A percentile compares a stretch with the other conserved stretches of the same genome.
Conservation (phyloP, 2,329 filamentous ascomycete genomes). For the Aspergillus sergii region DNA sequence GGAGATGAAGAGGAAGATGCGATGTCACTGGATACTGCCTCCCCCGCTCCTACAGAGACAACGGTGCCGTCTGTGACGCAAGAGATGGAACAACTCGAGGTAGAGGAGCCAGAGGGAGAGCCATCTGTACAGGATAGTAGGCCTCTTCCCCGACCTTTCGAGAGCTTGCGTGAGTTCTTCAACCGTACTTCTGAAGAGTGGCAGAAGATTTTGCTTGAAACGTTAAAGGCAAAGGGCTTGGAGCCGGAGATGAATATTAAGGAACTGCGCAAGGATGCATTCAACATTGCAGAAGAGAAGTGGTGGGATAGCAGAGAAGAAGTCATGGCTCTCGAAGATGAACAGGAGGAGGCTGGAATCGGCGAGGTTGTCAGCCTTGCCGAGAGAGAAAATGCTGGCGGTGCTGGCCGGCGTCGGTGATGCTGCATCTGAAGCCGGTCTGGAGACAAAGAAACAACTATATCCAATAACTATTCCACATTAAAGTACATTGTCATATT, state of each 20-base stretch:
- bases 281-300: constrained; percentile 89
- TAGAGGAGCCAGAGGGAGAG: constrained; percentile 42
- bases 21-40: constrained; percentile 43
- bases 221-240: constrained; percentile 67
- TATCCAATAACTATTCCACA: background rate
- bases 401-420: constrained; percentile 49
- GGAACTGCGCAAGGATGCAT: constrained; percentile 89
- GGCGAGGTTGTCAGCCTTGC: constrained; percentile 89
- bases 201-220: constrained; percentile 83
- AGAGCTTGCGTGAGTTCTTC: constrained; percentile 90
- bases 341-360: constrained; percentile 93
- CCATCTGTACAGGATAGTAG: constrained; percentile 69
- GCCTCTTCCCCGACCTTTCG: constrained; percentile 80
- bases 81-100: constrained; percentile 40
- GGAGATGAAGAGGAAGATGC: constrained; percentile 51
- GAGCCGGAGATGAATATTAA: constrained; percentile 68
- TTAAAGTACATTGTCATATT: background rate
- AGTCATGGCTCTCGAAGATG: constrained; percentile 86
- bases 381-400: constrained; percentile 61
- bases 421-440: background rate
- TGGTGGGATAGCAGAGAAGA: constrained; percentile 99
- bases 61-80: constrained; percentile 40
- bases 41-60: constrained; percentile 40
- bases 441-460: background rate
- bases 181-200: constrained; percentile 82